Conservation (phyloP, 1,284 basidiomycete genomes). For the Flammula alnicola region DNA sequence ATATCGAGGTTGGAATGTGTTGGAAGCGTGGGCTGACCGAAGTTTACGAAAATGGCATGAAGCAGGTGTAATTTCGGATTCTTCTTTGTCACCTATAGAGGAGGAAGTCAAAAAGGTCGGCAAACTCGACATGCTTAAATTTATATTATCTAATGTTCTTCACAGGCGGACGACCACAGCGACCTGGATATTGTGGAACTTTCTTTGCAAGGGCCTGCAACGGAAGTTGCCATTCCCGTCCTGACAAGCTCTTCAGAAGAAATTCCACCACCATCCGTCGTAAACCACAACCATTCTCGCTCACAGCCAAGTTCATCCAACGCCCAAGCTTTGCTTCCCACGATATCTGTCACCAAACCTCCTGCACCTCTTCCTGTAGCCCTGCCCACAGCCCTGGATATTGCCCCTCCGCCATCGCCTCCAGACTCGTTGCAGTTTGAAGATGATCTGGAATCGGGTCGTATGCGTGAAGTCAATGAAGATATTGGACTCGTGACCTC, state of each 20-base stretch:
- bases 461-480: slow-evolving; percentile 48
- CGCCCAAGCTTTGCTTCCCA: slow-evolving; percentile 39
- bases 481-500: slow-evolving; percentile 33
- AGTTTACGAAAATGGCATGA: slow-evolving; percentile 86
- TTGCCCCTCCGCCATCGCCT: slow-evolving; percentile 50
- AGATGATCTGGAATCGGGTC: slow-evolving; percentile 69
- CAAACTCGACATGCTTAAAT: slow-evolving; percentile 10
- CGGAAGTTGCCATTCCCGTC: slow-evolving; percentile 57
- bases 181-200: slow-evolving; percentile 40
- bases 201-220: slow-evolving; percentile 43
- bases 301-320: slow-evolving; percentile 23
- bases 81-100: slow-evolving; percentile 32
- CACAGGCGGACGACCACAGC: slow-evolving; percentile 27
- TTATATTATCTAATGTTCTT: slow-evolving; percentile 15
- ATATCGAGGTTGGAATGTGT: slow-evolving; percentile 88
- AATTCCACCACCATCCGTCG: slow-evolving; percentile 35
- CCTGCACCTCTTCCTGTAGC: slow-evolving; percentile 68
- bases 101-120: slow-evolving; percentile 52
- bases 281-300: slow-evolving; percentile 19
- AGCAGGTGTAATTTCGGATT: slow-evolving; percentile 67
- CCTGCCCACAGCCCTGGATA: slow-evolving; percentile 66
- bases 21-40: slow-evolving; percentile 90
- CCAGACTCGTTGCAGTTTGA: slow-evolving; percentile 50
- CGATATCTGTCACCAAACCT: slow-evolving; percentile 68
- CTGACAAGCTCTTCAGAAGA: slow-evolving; percentile 41